A percentile compares a stretch with the other conserved stretches of the same genome.
phyloP scores from a whole-genome alignment of 2,329 filamentous ascomycete genomes.

The Rasamsonia emersonii region DNA sequence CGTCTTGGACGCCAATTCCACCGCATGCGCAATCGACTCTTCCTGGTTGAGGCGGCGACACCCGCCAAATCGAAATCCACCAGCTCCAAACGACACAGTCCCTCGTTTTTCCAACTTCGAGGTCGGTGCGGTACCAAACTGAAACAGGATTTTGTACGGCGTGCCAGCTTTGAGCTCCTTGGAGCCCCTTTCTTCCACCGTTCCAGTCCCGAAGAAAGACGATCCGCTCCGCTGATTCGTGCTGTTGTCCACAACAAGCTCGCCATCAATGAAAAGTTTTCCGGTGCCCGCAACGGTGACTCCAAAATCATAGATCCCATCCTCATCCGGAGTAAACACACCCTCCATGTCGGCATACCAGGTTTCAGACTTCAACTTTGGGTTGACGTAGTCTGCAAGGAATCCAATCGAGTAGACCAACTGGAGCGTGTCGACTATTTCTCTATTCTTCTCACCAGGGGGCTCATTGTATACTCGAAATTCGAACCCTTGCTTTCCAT shows the following conservation, averaged over 20 bases:
- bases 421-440: slow-evolving; percentile 44
- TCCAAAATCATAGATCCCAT: slow-evolving; percentile 56
- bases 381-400: slow-evolving; percentile 48
- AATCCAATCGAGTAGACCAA: slow-evolving; percentile 38
- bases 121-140: slow-evolving; percentile 53
- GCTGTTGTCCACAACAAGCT: slow-evolving; percentile 57
- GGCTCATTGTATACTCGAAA: slow-evolving; percentile 57
- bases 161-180: slow-evolving; percentile 52
- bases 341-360: slow-evolving; percentile 58
- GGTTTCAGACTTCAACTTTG: slow-evolving; percentile 42
- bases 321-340: slow-evolving; percentile 51
- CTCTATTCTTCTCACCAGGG: slow-evolving; percentile 39
- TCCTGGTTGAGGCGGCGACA: slow-evolving; percentile 50
- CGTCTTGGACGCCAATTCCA: slow-evolving; percentile 56
- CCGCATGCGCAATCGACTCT: slow-evolving; percentile 57
- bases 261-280: slow-evolving; percentile 55
- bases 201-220: slow-evolving; percentile 58
- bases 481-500: slow-evolving; percentile 50
- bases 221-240: slow-evolving; percentile 55
- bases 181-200: slow-evolving; percentile 53
- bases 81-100: slow-evolving; percentile 46
- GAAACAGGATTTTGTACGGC: slow-evolving; percentile 50
- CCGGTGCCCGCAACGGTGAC: slow-evolving; percentile 58
- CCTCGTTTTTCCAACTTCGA: slow-evolving; percentile 45
- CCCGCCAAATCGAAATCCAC: slow-evolving; percentile 55